A percentile compares a stretch with the other conserved stretches of the same genome.
Conservation (phyloP, 768 basidiomycete species). For the Suillus ampliporus region DNA sequence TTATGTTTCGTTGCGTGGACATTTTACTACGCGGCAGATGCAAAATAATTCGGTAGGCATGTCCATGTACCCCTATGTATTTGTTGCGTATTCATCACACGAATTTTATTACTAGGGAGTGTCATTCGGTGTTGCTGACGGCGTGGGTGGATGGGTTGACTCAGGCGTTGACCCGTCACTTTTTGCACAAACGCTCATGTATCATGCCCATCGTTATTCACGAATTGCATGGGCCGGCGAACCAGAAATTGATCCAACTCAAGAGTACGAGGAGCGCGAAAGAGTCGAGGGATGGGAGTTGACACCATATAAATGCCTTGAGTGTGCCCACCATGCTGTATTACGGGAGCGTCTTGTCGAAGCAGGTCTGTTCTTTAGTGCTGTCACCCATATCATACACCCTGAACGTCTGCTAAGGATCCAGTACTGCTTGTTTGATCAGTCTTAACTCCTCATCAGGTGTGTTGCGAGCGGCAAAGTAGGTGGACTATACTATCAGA, state of each 20-base stretch:
- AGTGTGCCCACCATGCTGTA: constrained; percentile 74
- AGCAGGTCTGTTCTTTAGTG: constrained; percentile 46
- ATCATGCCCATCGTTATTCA: constrained; percentile 76
- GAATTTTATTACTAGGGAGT: constrained; percentile 56
- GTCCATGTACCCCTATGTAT: constrained; percentile 12
- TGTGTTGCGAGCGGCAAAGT: constrained; percentile 80
- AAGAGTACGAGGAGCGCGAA: constrained; percentile 71
- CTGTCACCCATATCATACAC: constrained; percentile 8
- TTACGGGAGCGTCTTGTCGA: constrained; percentile 66
- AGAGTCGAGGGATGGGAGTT: constrained; percentile 72
- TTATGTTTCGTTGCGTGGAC: constrained; percentile 8
- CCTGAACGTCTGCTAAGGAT: constrained; percentile 51
- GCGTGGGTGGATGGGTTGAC: constrained; percentile 91
- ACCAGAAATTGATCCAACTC: constrained; percentile 78
- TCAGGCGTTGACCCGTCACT: constrained; percentile 86
- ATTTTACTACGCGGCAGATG: constrained; percentile 56
- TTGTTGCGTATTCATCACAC: constrained; percentile 30
- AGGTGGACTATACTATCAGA: constrained; percentile 26
- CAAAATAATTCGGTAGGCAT: constrained; percentile 74
- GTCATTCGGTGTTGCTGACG: constrained; percentile 87
- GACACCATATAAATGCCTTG: constrained; percentile 72
- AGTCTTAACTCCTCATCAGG: constrained; percentile 79
- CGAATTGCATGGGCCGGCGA: constrained; percentile 81
- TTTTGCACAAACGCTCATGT: constrained; percentile 93
- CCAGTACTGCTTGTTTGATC: constrained; percentile 82